Conservation (phyloP, 1,139 yeast genomes). For the Geotrichum europaeum region DNA sequence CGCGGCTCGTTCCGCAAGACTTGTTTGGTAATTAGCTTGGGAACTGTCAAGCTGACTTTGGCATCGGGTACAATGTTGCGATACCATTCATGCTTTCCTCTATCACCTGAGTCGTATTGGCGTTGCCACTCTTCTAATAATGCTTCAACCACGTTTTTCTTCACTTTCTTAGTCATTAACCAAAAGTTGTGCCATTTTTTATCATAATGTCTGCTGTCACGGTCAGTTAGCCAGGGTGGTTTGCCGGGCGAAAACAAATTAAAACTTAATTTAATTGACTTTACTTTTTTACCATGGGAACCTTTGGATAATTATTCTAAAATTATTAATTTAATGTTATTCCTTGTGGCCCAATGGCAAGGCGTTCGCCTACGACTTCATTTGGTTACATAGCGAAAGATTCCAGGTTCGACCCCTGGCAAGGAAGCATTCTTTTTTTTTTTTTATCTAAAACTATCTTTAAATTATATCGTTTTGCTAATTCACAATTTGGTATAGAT, state of each 20-base stretch:
- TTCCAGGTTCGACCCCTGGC: constrained; percentile 38
- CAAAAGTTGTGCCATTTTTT: neutral
- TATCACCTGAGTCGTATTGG: neutral
- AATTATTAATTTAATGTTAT: no score
- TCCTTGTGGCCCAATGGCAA: constrained; percentile 31
- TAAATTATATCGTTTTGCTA: no score
- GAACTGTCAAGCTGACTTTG: neutral
- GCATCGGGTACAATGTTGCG: neutral
- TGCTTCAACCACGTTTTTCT: neutral
- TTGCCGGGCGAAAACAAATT: neutral
- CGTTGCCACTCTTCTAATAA: neutral
- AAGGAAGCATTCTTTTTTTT: constrained; percentile 25
- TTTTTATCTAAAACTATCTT: no score
- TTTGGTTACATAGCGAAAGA: constrained; percentile 28
- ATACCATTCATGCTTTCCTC: neutral
- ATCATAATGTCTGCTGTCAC: neutral
- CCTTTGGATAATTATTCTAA: no score
- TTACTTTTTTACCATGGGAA: no score
- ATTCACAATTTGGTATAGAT: no score
- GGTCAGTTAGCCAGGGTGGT: neutral
- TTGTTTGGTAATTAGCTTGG: neutral
- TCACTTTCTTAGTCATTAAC: neutral
- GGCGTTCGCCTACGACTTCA: constrained; percentile 29
- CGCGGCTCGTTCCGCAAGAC: no score
- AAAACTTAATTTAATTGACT: no score